Percentiles rank a stretch among this genome's conserved stretches.
These are phyloP conservation scores for Arthrobotrys pseudoclavata DNA, from an alignment of 2,329 filamentous ascomycete species.

Conservation along the genomic window DNA sequence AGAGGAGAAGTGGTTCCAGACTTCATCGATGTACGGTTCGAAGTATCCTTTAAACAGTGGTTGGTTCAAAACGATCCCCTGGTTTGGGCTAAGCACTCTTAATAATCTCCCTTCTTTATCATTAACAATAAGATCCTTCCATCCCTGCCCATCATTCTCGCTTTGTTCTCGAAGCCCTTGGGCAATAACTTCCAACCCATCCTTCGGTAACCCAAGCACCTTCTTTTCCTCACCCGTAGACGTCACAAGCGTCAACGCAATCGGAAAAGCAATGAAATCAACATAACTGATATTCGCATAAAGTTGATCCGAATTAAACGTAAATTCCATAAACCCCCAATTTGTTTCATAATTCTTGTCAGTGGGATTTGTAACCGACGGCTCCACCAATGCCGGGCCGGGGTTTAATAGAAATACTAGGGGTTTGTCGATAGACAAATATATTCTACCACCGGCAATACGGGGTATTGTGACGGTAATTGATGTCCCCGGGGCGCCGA, in stretches of 20 bases:
- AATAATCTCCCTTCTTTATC: constrained; percentile 65
- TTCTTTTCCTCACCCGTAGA: constrained; percentile 68
- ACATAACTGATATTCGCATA: constrained; percentile 81
- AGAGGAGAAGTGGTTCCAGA: constrained; percentile 67
- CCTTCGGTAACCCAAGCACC: constrained; percentile 72
- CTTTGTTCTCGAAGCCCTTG: constrained; percentile 72
- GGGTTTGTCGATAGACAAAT: constrained; percentile 75
- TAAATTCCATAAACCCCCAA: constrained; percentile 80
- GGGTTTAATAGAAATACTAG: constrained; percentile 80
- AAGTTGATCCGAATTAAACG: constrained; percentile 74
- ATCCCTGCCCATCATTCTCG: constrained; percentile 71
- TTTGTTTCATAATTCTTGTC: constrained; percentile 74
- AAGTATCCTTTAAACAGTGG: constrained; percentile 68
- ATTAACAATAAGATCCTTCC: constrained; percentile 73
- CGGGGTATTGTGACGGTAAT: constrained; percentile 76
- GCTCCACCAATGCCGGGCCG: constrained; percentile 78
- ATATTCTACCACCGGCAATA: constrained; percentile 79
- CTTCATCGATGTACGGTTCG: constrained; percentile 68
- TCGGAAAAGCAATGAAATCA: constrained; percentile 79
- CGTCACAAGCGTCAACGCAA: constrained; percentile 71
- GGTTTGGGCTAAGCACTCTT: constrained; percentile 68
- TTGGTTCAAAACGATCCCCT: constrained; percentile 66
- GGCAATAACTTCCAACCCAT: constrained; percentile 73
- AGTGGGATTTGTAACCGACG: constrained; percentile 76
- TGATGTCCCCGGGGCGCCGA: constrained; percentile 74